phyloP scores from a whole-genome alignment of 2,329 filamentous ascomycete species.

The Aspergillus felis region DNA sequence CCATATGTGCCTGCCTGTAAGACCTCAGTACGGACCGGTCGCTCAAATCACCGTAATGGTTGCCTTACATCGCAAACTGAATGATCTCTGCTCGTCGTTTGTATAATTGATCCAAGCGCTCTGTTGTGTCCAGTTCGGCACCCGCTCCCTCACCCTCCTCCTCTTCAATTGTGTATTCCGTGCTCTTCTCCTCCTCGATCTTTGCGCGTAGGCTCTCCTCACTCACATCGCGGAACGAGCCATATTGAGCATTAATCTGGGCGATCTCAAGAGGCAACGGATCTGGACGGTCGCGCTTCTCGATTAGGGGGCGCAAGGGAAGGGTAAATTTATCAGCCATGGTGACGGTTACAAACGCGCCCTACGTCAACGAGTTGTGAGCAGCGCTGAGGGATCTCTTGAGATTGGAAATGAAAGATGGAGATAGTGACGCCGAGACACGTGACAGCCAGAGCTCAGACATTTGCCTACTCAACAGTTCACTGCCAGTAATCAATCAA shows the following conservation, averaged over 20 bases:
- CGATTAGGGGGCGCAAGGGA: constrained; percentile 55
- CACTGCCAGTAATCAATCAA: neutral
- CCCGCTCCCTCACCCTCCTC: constrained; percentile 32
- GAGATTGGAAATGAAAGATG: neutral
- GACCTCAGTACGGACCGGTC: constrained; percentile 4
- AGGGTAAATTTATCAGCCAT: constrained; percentile 49
- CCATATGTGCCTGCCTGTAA: constrained; percentile 42
- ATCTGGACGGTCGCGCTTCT: constrained; percentile 49
- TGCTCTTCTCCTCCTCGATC: constrained; percentile 51
- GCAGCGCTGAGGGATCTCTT: neutral
- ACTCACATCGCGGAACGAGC: constrained; percentile 75
- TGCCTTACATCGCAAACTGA: constrained; percentile 39
- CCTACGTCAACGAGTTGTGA: neutral
- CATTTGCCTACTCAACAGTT: neutral
- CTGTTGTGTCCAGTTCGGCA: constrained; percentile 34
- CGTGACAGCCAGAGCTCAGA: neutral
- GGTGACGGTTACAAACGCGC: constrained; percentile 1
- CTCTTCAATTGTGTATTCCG: constrained; percentile 46
- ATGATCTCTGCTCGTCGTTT: constrained; percentile 44
- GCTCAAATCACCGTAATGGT: neutral
- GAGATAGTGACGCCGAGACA: neutral
- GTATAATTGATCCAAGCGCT: constrained; percentile 40
- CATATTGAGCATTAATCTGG: constrained; percentile 73
- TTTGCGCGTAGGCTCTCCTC: constrained; percentile 69
- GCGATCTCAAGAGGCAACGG: constrained; percentile 70